A percentile compares a stretch with the other conserved stretches of the same genome.
Evolutionary conservation across 164 flowering plant genomes (phyloP).

Genomic region (Echeveria elegans): DNA sequence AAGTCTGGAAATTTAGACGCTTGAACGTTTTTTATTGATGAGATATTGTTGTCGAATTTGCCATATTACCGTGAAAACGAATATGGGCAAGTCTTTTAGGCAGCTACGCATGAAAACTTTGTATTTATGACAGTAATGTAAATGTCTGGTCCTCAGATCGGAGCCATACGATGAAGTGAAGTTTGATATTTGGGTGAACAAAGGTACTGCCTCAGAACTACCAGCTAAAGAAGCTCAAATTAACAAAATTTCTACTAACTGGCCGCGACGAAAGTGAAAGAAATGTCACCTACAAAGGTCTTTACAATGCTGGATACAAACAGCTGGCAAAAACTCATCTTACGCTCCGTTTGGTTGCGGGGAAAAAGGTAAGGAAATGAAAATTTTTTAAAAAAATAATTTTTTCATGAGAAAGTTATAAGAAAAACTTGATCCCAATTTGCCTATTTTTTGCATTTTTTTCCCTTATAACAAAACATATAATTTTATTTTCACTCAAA

Average conservation of each 20-base stretch:
- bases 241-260: constrained; percentile 55
- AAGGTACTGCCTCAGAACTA: constrained; percentile 61
- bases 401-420: no score
- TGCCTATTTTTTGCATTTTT: no score
- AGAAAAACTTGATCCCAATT: no score
- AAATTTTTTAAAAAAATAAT: no score
- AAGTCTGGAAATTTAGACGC: constrained; percentile 48
- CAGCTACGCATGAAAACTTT: no score
- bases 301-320: constrained; percentile 44
- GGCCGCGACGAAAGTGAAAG: constrained; percentile 68
- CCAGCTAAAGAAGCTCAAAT: constrained; percentile 54
- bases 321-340: constrained; percentile 63
- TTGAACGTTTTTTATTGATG: constrained; percentile 87
- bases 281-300: constrained; percentile 42
- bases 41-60: constrained; percentile 64
- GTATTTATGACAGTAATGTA: no score
- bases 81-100: constrained; percentile 44
- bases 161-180: constrained; percentile 36
- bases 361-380: no score
- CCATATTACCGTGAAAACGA: constrained; percentile 53
- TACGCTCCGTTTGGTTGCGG: no score
- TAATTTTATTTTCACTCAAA: no score
- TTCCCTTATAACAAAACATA: no score
- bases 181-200: constrained; percentile 56
- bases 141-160: constrained; percentile 31